Base-by-base conservation (phyloP, 2,329 filamentous ascomycete species). In the Albifimbria verrucaria region DNA sequence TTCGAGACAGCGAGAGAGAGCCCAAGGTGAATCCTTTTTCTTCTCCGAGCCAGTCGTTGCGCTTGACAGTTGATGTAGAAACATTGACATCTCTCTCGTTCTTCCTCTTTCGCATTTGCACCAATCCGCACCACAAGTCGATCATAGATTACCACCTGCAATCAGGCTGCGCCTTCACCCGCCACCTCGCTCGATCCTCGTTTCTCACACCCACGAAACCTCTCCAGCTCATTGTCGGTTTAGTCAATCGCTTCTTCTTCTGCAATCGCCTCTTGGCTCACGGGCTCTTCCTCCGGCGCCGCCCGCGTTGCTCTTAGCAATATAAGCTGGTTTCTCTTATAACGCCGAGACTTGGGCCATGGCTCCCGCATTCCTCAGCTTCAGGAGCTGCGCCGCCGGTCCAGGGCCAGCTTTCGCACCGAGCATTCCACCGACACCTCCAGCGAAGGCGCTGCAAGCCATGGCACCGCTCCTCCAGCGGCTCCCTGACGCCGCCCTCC, bases 401-500 rank as follows among this genome's bases (percentile, higher is more conserved):
- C 89, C 52, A 87, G 80, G 69, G 82, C 86, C 55, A 92, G 86
- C 76, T 87, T 92, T 72, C 84, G 81, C 54, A 86, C 83, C 47
- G 80, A 82, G 41, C 79, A 77, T 56, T 83, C 84, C 41, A 83
- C 79, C 47, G 83, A 87, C 62, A 79, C 79, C 9, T 83, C 81
- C 46, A 85, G 82, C 67, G 83, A 84, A 65, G 80, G 79, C 57
- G 77, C 76, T 61, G 71, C 71, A 41, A 81, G 77, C 64, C 78
- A 82, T 61, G 81, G 79, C 61, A 84, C 82, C 26, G 78, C 83
- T 50, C 81, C 36, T 85, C 83, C 12, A 88, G 80, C 66, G 90
- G 86, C 63, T 87, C 87, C 48, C 75, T 87, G 44, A 92, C 90
- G 48, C 88, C 90, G 36, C 89, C 90, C 0, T 89, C 87, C n/a